Conservation (phyloP, 257 asterid species). For the Gardenia jasminoides region DNA sequence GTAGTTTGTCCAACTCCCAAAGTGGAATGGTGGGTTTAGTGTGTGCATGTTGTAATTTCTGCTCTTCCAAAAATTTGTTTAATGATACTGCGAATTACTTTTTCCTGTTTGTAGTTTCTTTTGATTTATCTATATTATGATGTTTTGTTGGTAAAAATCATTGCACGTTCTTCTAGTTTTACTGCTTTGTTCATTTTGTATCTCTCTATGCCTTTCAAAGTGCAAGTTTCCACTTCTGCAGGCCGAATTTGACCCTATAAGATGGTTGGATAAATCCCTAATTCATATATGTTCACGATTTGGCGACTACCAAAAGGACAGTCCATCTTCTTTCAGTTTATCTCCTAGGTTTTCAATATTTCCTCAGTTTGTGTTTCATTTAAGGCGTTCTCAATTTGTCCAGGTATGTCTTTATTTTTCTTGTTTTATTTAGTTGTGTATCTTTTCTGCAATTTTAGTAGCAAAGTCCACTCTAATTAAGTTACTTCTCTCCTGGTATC, state of each 20-base stretch:
- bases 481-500: neutral
- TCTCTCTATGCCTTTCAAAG: neutral
- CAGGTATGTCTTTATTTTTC: slow-evolving; percentile 52
- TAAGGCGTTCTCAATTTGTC: slow-evolving; percentile 94
- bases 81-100: neutral
- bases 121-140: neutral
- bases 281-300: slow-evolving; percentile 91
- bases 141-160: neutral
- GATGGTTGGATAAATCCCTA: slow-evolving; percentile 97
- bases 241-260: slow-evolving; percentile 98
- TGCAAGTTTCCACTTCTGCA: slow-evolving; percentile 34
- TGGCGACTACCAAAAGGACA: slow-evolving; percentile 94
- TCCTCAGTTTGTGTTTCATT: slow-evolving; percentile 92
- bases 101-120: neutral
- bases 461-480: neutral
- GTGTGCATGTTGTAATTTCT: neutral
- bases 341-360: slow-evolving; percentile 90
- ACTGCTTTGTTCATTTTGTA: neutral
- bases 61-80: neutral
- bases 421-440: slow-evolving; percentile 6
- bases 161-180: neutral
- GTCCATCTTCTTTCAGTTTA: slow-evolving; percentile 83
- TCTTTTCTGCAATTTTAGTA: neutral
- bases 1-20: neutral
- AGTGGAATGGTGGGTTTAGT: neutral